These are phyloP conservation scores for Lachnellula occidentalis DNA, from an alignment of 2,329 filamentous ascomycete genomes.

Conservation along the genomic window DNA sequence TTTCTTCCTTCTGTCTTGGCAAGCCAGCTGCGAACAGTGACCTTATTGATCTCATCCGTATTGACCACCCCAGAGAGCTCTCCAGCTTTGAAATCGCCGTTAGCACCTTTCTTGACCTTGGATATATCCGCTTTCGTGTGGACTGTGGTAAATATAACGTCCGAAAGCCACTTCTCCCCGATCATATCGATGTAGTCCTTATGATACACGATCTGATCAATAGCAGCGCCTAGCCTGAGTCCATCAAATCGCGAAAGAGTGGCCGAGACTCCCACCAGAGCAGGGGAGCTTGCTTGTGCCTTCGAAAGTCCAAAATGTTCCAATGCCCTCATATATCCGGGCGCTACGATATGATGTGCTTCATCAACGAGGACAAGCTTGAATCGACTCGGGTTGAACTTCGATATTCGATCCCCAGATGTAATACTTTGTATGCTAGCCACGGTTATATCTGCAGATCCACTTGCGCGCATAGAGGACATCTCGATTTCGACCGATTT, in stretches of 20 bases:
- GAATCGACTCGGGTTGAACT: slow-evolving; percentile 74
- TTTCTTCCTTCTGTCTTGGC: slow-evolving; percentile 66
- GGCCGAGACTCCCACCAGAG: slow-evolving; percentile 85
- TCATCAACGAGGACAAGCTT: slow-evolving; percentile 94
- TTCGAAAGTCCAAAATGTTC: slow-evolving; percentile 70
- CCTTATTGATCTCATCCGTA: slow-evolving; percentile 71
- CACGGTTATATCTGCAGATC: slow-evolving; percentile 84
- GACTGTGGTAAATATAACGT: slow-evolving; percentile 93
- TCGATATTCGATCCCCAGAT: slow-evolving; percentile 69
- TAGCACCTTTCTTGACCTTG: slow-evolving; percentile 54
- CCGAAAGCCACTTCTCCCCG: slow-evolving; percentile 82
- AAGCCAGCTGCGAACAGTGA: slow-evolving; percentile 82
- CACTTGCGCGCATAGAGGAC: slow-evolving; percentile 70
- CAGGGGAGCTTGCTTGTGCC: slow-evolving; percentile 46
- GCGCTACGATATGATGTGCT: slow-evolving; percentile 90
- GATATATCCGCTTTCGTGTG: slow-evolving; percentile 75
- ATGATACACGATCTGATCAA: slow-evolving; percentile 95
- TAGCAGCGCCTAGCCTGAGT: slow-evolving; percentile 71
- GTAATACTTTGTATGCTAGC: slow-evolving; percentile 83
- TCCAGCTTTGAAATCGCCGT: slow-evolving; percentile 73
- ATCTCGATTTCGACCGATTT: slow-evolving; percentile 88
- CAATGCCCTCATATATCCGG: slow-evolving; percentile 69
- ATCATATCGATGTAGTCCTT: slow-evolving; percentile 80
- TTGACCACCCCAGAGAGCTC: slow-evolving; percentile 83
- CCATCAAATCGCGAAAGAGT: slow-evolving; percentile 76